Percentiles rank a stretch among this genome's conserved stretches.
Conservation (phyloP, 2,329 filamentous ascomycete genomes). For the Venturiaceae sp. region DNA sequence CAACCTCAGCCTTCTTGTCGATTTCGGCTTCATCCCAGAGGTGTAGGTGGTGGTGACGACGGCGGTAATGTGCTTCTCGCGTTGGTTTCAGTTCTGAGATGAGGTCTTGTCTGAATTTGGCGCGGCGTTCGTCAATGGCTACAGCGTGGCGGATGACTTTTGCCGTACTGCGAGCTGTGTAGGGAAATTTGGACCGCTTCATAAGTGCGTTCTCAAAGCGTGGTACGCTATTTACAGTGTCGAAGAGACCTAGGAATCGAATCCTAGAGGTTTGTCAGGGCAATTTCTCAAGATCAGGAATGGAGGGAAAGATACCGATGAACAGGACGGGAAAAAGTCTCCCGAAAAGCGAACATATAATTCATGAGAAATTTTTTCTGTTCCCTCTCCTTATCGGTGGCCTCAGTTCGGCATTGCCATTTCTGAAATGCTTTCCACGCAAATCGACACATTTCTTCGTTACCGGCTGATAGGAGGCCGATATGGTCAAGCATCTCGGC, state of each 20-base stretch:
- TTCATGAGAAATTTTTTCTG: conserved; percentile 55
- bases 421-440: conserved; percentile 65
- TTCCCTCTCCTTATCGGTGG: conserved; percentile 31
- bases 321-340: conserved; percentile 71
- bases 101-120: conserved; percentile 63
- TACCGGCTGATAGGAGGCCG: conserved; percentile 68
- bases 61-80: conserved; percentile 11
- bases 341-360: conserved; percentile 71
- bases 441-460: conserved; percentile 77
- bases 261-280: conserved; percentile 39
- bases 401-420: conserved; percentile 43
- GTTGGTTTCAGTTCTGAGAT: conserved; percentile 38
- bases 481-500: conserved; percentile 81
- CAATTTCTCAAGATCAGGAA: no score
- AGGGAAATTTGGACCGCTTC: conserved; percentile 64
- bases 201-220: conserved; percentile 47
- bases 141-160: conserved; percentile 59
- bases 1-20: conserved; percentile 12
- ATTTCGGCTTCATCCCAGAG: conserved; percentile 3
- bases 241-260: conserved; percentile 68
- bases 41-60: conserved; percentile 8
- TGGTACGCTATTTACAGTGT: conserved; percentile 63
- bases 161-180: conserved; percentile 46
- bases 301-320: conserved; percentile 32
- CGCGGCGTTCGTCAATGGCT: conserved; percentile 59